Base-by-base conservation (phyloP, 768 basidiomycete genomes). In the Boletellus ananiceps region DNA sequence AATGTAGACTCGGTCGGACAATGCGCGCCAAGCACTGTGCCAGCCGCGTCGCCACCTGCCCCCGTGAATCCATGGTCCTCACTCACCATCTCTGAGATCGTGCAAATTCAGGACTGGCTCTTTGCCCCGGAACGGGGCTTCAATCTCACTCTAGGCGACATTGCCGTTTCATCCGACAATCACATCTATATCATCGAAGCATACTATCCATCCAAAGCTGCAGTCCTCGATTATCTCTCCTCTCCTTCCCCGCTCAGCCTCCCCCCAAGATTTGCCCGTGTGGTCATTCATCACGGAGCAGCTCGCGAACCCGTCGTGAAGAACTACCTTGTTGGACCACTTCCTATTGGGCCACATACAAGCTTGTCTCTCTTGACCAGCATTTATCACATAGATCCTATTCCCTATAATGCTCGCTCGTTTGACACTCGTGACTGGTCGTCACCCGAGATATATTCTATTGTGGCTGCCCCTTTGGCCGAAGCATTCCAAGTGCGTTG, bases 241-340 rank as follows among this genome's bases (percentile, higher is more conserved):
- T 59, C 65, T 8, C 67, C 73, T 8, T 47, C 44, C 8, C 43
- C 53, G 0, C 57, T 44, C 2, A 25, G 46, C 8, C 57, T 63
- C 2, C 79, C 77, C 0, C 54, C 65, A 31, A 63, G 69, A 32
- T 75, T 69, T 52, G 78, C 81, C 5, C 69, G 74, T 44, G 77
- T 77, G n/a, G 72, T 72, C 23, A 66, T 83, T 41, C 74, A 79
- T 52, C 74, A 79, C 58, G 80, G 78, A 21, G 69, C 69, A 11
- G 59, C 56, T 12, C 51, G 53, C 5, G 66, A 62, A 11, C 78
- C 79, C 9, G 57, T 65, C n/a, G 72, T 82, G 32, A 69, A 65
- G 47, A 79, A 82, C 55, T 81, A 82, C 56, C 64, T 82, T 8
- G 73, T 84, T 15, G 82, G 82, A 0, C 82, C 82, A 1, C 67